phyloP scores from a whole-genome alignment of 495 filamentous ascomycete species.

The Tuber calosporum region DNA sequence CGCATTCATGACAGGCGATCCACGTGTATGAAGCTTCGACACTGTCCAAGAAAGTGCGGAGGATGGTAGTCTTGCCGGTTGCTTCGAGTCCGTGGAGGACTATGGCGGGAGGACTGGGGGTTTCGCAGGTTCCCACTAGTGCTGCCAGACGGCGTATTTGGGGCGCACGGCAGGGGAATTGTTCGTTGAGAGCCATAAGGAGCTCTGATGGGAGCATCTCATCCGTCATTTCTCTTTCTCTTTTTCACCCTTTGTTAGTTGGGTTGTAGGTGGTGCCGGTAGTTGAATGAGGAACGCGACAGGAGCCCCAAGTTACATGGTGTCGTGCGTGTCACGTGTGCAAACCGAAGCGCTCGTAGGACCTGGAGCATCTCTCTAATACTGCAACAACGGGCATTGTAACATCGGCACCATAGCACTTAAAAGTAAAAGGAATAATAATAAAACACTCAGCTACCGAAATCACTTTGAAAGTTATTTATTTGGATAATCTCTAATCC shows the following conservation, averaged over 20 bases:
- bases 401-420: background rate
- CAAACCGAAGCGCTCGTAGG: background rate
- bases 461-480: background rate
- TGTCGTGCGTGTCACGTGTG: background rate
- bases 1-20: conserved; percentile 73
- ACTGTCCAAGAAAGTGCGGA: conserved; percentile 54
- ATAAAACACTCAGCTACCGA: background rate
- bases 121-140: conserved; percentile 39
- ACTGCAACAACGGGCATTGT: background rate
- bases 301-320: background rate
- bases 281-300: background rate
- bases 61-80: conserved; percentile 79
- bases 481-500: conserved; percentile 2
- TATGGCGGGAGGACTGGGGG: conserved; percentile 46
- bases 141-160: conserved; percentile 32
- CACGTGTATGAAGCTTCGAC: conserved; percentile 58
- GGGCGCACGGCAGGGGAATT: conserved; percentile 32
- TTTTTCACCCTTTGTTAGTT: background rate
- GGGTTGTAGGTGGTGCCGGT: background rate
- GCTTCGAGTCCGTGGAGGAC: conserved; percentile 80
- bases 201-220: conserved; percentile 32
- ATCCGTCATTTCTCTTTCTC: conserved; percentile 6
- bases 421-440: background rate
- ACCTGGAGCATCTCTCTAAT: background rate
- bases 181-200: conserved; percentile 22